Base-by-base conservation (phyloP, 495 filamentous ascomycete genomes). In the Annulohypoxylon nitens region DNA sequence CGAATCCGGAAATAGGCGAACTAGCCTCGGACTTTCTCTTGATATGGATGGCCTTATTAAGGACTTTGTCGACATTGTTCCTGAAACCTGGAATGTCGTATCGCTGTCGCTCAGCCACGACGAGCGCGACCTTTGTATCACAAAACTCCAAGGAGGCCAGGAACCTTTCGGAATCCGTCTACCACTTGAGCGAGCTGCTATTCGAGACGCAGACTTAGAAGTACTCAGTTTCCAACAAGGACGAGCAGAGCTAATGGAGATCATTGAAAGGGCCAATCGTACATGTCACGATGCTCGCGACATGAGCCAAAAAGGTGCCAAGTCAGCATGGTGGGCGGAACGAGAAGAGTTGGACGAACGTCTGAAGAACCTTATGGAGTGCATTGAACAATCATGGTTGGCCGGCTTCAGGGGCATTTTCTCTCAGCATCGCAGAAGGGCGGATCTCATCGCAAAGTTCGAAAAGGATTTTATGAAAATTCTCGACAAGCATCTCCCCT, bases 321-420 rank as follows among this genome's bases (percentile, higher is more conserved):
- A 92, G 83, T 86, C 86, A 30, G 88, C 88, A 39, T 99, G 96
- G 96, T 99, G 96, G 96, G 88, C 87, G 12, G 90, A 91, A 70
- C 89, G 96, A 12, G 91, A 95, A 79, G 85, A 87, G 5, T 84
- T 99, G 20, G 95, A 99, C 78, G 78, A 83, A 14, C 90, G 92
- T 3, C 82, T 99, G 54, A 90, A 88, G 69, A 92, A 92, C 54
- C 85, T 98, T 2, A 85, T 98, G 25, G 83, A 89, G 26, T 95
- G 92, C 65, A 93, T 99, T 45, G 95, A 98, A 76, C 90, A 91
- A 58, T 88, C 95, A 41, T 99, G 96, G 96, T 89, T 99, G 23
- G 95, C 95, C 45, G 96, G 96, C 0, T 99, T 98, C 83, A 88
- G 89, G 33, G 93, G 94, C 20, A 90, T 99, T 0, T 97, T 99